A percentile compares a stretch with the other conserved stretches of the same genome.
Evolutionary conservation across 2,329 filamentous ascomycete genomes (phyloP).

Genomic region (Blastomyces gilchristii): DNA sequence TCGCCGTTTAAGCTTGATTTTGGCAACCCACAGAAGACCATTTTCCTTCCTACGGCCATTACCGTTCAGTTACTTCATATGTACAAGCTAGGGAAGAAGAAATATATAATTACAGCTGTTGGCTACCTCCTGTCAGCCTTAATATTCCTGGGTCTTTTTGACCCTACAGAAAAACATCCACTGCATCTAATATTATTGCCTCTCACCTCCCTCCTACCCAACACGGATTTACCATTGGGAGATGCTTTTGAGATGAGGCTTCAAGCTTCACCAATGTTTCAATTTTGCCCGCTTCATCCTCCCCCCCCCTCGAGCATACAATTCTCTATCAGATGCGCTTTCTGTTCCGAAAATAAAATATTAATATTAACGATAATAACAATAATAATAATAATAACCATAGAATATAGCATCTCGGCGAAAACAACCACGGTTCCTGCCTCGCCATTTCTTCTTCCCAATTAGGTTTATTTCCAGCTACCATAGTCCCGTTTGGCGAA

Average conservation of each 20-base stretch:
- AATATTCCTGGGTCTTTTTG: neutral
- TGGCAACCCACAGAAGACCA: neutral
- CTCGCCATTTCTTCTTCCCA: neutral
- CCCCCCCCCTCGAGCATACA: neutral
- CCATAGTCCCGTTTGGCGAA: neutral
- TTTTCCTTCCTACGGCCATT: neutral
- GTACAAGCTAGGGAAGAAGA: neutral
- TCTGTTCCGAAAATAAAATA: neutral
- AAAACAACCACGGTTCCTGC: neutral
- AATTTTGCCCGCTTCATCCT: neutral
- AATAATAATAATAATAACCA: neutral
- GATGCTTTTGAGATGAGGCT: slow-evolving; percentile 2
- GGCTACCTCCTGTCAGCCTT: neutral
- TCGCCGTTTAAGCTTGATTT: slow-evolving; percentile 3
- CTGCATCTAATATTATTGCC: neutral
- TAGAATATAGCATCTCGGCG: neutral
- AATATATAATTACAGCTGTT: neutral
- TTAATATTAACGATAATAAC: neutral
- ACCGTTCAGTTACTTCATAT: neutral
- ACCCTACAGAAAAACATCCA: neutral
- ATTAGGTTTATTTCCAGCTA: neutral
- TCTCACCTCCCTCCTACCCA: neutral
- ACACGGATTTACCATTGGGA: neutral
- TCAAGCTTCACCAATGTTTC: neutral
- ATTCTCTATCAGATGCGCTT: neutral